Evolutionary conservation across 768 basidiomycete species (phyloP), one percentile per base, ranked within the genome.

Genomic region (Russula lepida): DNA sequence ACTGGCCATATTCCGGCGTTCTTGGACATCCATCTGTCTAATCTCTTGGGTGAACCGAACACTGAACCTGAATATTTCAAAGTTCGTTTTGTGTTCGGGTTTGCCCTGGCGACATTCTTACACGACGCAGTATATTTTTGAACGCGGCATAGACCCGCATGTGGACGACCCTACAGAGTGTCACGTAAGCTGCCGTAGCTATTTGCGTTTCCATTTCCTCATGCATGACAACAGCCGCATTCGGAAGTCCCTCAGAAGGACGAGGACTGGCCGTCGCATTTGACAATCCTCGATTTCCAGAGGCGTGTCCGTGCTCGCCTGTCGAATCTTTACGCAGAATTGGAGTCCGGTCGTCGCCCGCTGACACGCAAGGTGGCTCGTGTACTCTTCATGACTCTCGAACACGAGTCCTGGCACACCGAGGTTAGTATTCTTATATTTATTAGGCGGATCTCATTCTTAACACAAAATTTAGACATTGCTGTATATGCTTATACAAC

Each of bases 111-210:
- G 47, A 35, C 15, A 27, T 41, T 28, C 47, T 63, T 25, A 23
- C 54, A 6, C 56, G 37, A 46, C 49, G 2, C 64, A 89, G 87
- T 74, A 82, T 65, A 86, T 91, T 23, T 92, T 92, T 59, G 89
- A 91, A 85, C 84, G 97, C 39, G 97, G 97, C 8, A 95, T 99
- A 67, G 97, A 98, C 66, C 97, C 97, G 0, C 84, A 87, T 67
- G 93, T 98, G 27, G 89, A 97, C 62, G 90, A 97, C 68, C 92
- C 93, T 0, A 84, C 81, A 4, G 75, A 85, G 70, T 90, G 89
- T 64, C 93, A 98, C 69, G 92, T 93, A 72, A 55, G 85, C 72
- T 4, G 7, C 15, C 25, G 2, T 44, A 32, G 8, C n/a, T 7
- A 15, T 32, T 12, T 12, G 73, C 27, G 25, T 32, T 25, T 50